These are phyloP conservation scores for Moniliophthora roreri DNA, from an alignment of 1,284 basidiomycete genomes.

Conservation along the genomic window DNA sequence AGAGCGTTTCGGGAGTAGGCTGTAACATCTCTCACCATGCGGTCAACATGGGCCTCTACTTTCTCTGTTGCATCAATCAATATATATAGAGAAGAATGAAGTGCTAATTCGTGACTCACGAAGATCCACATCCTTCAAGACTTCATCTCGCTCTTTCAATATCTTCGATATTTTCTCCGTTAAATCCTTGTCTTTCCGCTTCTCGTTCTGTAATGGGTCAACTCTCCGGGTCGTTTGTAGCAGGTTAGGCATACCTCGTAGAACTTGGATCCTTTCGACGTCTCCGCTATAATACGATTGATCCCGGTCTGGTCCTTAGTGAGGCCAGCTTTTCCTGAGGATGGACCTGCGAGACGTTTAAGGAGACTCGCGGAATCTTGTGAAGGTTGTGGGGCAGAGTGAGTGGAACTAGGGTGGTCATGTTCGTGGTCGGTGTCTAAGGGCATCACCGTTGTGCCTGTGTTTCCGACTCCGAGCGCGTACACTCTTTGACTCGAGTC, in stretches of 20 bases:
- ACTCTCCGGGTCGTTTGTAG: neutral
- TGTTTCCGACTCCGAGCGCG: too few species aligned
- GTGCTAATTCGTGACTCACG: conserved; percentile 39
- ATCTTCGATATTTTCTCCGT: conserved; percentile 71
- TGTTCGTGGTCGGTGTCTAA: neutral
- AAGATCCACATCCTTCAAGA: conserved; percentile 55
- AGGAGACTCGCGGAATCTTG: conserved; percentile 69
- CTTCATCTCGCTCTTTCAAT: conserved; percentile 64
- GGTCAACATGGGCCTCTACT: conserved; percentile 54
- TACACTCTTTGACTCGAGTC: too few species aligned
- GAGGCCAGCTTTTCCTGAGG: conserved; percentile 38
- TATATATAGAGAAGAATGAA: neutral
- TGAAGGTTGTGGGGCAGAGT: conserved; percentile 33
- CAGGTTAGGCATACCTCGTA: conserved; percentile 58
- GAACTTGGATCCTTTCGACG: conserved; percentile 81
- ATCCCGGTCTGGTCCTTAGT: conserved; percentile 79
- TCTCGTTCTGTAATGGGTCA: conserved; percentile 62
- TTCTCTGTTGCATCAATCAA: conserved; percentile 35
- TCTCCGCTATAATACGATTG: conserved; percentile 78
- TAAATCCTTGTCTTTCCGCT: conserved; percentile 78
- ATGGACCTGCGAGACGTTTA: conserved; percentile 73
- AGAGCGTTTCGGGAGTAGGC: neutral
- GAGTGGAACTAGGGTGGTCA: neutral
- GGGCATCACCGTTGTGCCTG: neutral
- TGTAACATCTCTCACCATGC: conserved; percentile 36